Base-by-base conservation (phyloP, 2,329 filamentous ascomycete genomes). In the Ophiostoma tasmaniense region DNA sequence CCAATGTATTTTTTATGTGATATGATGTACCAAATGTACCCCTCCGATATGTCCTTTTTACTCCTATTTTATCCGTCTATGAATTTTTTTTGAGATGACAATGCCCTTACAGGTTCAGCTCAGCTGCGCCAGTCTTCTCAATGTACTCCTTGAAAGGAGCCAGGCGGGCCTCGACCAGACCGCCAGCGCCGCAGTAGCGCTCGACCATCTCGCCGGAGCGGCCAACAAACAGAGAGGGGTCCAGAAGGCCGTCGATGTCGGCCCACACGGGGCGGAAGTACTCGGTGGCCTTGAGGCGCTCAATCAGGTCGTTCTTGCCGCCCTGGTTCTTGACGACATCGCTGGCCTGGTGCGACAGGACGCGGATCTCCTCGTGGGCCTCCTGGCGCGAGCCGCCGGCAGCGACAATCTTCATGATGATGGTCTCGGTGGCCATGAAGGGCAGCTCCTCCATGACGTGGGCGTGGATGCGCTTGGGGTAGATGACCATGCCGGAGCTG, bases 361-460 rank as follows among this genome's bases (percentile, higher is more conserved):
- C 90, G 8, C 90, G 89, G 75, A 97, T 93, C 78, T 94, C 81
- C 80, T 97, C 93, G 79, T 97, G 93, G 0, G 91, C 90, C 30
- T 93, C 91, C 77, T 96, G 92, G 66, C 92, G 82, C 11, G 87
- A 90, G 35, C 82, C 84, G 39, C 91, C 91, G 75, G 88, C 85
- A 69, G 87, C 86, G 35, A 89, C 87, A 69, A 94, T 83, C 73
- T 87, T 87, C 91, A 96, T 93, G 77, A 93, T 91, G 76, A 93
- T 88, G 73, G 85, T 69, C 59, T 73, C 70, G 20, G 70, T 71
- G 25, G 67, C 67, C 70, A 72, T 72, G 80, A 97, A 96, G 0
- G 93, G 93, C 17, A 97, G 85, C 79, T 96, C 91, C 71, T 88
- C 85, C 73, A 88, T 84, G 64, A 96, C 82, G 71, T 85, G 88